Evolutionary conservation across 306 rosid genomes (phyloP).

Genomic region (Castanea sativa): DNA sequence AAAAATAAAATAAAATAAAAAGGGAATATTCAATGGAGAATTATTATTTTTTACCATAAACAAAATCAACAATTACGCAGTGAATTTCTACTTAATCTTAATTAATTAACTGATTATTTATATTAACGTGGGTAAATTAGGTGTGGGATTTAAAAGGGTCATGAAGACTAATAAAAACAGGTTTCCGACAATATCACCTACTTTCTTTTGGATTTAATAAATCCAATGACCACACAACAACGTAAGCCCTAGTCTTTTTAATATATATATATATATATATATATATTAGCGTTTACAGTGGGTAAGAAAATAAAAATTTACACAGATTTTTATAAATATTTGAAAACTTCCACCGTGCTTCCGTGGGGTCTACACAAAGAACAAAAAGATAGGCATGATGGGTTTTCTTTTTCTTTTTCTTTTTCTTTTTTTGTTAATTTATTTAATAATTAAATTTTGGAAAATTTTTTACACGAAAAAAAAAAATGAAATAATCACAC

Average conservation of each 20-base stretch:
- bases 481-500: too few species aligned
- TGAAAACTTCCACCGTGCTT: too few species aligned
- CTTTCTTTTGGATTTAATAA: slow-evolving; percentile 26
- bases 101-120: not conserved
- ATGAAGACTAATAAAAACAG: slow-evolving; percentile 25
- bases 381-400: too few species aligned
- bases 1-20: not conserved
- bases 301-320: not conserved
- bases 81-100: not conserved
- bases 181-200: slow-evolving; percentile 43
- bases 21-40: slow-evolving; percentile 5
- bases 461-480: too few species aligned
- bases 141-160: not conserved
- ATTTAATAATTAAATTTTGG: too few species aligned
- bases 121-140: not conserved
- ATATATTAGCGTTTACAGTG: not conserved
- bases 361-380: too few species aligned
- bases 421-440: too few species aligned
- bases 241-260: slow-evolving; percentile 3
- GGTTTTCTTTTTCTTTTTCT: too few species aligned
- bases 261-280: too few species aligned
- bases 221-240: slow-evolving; percentile 27
- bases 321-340: too few species aligned
- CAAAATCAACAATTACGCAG: not conserved
- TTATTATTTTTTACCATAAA: slow-evolving; percentile 4